phyloP scores from a whole-genome alignment of 73 alveolate species.

The Paramecium biaurelia region DNA sequence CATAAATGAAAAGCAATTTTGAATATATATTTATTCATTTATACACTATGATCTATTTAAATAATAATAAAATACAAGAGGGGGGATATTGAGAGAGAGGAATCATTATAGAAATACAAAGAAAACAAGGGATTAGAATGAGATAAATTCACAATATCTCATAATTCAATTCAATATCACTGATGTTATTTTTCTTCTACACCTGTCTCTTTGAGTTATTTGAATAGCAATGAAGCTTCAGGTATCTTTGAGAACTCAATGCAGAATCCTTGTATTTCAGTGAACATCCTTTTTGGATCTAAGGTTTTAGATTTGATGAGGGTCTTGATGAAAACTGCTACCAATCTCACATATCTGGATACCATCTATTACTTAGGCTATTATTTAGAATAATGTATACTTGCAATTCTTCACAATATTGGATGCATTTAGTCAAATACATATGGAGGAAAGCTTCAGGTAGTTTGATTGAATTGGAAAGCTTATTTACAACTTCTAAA shows the following conservation, averaged over 20 bases:
- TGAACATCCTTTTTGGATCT: background rate
- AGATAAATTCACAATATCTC: background rate
- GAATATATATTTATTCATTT: background rate
- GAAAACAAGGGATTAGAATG: background rate
- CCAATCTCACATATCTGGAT: conserved; percentile 3
- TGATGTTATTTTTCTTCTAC: background rate
- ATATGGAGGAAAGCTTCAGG: background rate
- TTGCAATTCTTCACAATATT: background rate
- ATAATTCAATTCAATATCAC: background rate
- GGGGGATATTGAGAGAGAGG: background rate
- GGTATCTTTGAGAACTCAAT: conserved; percentile 20
- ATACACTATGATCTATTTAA: background rate
- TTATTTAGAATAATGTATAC: background rate
- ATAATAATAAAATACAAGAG: background rate
- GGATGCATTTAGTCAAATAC: background rate
- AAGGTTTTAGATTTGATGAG: background rate
- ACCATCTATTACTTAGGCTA: background rate
- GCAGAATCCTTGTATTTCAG: conserved; percentile 32
- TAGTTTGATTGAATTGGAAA: background rate
- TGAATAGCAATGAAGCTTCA: background rate
- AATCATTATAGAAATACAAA: background rate
- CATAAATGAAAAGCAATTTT: background rate
- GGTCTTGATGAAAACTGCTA: background rate
- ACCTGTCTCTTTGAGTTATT: background rate
- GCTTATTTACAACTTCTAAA: conserved; percentile 27